Base-by-base conservation (phyloP, 306 rosid species). In the Fagus crenata region DNA sequence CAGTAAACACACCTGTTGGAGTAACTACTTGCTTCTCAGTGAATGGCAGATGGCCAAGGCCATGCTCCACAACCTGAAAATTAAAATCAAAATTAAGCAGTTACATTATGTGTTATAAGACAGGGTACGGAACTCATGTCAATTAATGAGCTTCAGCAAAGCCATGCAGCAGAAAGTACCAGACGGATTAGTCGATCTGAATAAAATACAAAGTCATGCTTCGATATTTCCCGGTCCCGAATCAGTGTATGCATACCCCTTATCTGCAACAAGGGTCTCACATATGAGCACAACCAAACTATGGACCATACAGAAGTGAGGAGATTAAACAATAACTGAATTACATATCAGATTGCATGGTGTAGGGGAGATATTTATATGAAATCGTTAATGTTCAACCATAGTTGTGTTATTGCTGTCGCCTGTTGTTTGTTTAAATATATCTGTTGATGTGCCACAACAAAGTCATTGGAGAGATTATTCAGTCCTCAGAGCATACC, bases 231-330 rank as follows among this genome's bases (percentile, higher is more conserved):
- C 49, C 43, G 77, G 81, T 92, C 97, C 75, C 99, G 91, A 80
- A 95, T 95, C 86, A 95, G 81, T 22, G 97, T 95, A 84, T 95
- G 99, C 97, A 92, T 95, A 43, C 99, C 99, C 79, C 99, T 88
- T 71, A 92, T 90, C 99, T 95, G 93, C 56, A 83, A 85, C 67
- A n/a, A 65, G 46, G 71, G 18, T 67, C 49, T 15, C 49, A n/a
- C 2, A 77, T 41, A 79, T 55, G 83, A 81, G 74, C 78, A 71
- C 3, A 87, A 75, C 75, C 70, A 73, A 54, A 80, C 69, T 75
- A 77, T 79, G 78, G 78, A 72, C 46, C 53, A 73, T 9, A 54
- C 13, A 80, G 53, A 67, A 56, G 70, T 35, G 36, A 69, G 65
- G 35, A 41, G 75, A 77, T 22, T 65, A 75, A 76, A 32, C 42